phyloP scores from a whole-genome alignment of 1,284 basidiomycete genomes.

The Trichosporon sp. region DNA sequence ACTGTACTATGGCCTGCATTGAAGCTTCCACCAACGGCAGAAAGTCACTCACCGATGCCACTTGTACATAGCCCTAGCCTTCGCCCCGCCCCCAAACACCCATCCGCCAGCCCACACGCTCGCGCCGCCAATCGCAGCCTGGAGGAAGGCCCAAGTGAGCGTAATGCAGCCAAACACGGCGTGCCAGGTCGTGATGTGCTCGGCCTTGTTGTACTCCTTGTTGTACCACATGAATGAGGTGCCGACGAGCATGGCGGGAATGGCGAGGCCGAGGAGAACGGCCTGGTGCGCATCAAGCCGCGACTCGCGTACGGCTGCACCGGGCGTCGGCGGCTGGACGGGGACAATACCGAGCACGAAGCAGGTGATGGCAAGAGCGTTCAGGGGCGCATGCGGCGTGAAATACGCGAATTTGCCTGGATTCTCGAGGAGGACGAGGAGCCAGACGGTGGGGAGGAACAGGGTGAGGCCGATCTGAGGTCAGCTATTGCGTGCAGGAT shows the following conservation, averaged over 20 bases:
- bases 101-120: conserved; percentile 31
- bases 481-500: neutral
- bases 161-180: conserved; percentile 30
- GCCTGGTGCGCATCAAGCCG: conserved; percentile 39
- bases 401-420: conserved; percentile 41
- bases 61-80: conserved; percentile 43
- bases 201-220: conserved; percentile 37
- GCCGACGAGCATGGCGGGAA: conserved; percentile 38
- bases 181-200: conserved; percentile 45
- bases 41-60: conserved; percentile 39
- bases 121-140: conserved; percentile 32
- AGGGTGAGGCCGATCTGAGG: conserved; percentile 28
- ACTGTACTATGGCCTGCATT: neutral
- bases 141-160: conserved; percentile 35
- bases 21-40: neutral
- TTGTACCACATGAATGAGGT: conserved; percentile 43
- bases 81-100: conserved; percentile 29
- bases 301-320: conserved; percentile 17
- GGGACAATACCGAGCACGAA: conserved; percentile 37
- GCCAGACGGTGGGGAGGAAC: conserved; percentile 35
- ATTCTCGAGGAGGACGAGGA: conserved; percentile 28
- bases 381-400: conserved; percentile 41
- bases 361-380: conserved; percentile 36
- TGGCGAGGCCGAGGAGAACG: conserved; percentile 28
- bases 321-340: conserved; percentile 38